Conservation (phyloP, 306 rosid genomes). For the Prunus campanulata region DNA sequence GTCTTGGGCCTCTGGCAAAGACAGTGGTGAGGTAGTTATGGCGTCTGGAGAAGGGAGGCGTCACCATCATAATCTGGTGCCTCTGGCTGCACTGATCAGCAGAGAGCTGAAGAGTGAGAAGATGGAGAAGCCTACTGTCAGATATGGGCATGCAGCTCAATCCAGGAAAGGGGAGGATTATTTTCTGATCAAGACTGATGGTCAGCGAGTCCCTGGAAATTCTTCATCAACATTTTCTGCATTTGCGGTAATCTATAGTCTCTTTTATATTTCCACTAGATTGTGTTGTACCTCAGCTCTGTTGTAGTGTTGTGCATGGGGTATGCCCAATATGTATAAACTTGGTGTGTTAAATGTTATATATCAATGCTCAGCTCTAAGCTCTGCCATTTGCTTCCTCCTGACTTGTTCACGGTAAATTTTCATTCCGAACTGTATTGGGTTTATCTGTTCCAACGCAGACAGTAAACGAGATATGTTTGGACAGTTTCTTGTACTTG, state of each 20-base stretch:
- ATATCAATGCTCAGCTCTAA: not conserved
- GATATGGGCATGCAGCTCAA: conserved; percentile 82
- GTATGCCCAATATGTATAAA: not conserved
- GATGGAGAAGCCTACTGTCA: conserved; percentile 86
- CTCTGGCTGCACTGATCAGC: conserved; percentile 87
- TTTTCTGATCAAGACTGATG: conserved; percentile 74
- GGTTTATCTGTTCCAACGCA: not conserved
- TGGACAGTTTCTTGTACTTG: not conserved
- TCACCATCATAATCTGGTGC: conserved; percentile 70
- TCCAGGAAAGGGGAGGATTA: conserved; percentile 94
- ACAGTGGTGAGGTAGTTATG: conserved; percentile 40
- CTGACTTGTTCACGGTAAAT: not conserved
- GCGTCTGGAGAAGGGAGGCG: conserved; percentile 69
- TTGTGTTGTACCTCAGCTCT: not conserved
- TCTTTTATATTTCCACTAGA: not conserved
- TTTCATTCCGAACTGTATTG: not conserved
- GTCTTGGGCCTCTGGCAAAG: conserved; percentile 25
- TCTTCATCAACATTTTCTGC: conserved; percentile 75
- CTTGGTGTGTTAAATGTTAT: not conserved
- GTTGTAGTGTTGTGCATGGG: not conserved
- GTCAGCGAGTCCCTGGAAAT: conserved; percentile 76
- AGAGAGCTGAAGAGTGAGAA: conserved; percentile 86
- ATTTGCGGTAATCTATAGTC: conserved; percentile 62
- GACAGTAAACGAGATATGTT: not conserved
- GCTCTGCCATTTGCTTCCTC: not conserved